Base-by-base conservation (phyloP, 495 filamentous ascomycete species). In the Mytilinidion resinicola region DNA sequence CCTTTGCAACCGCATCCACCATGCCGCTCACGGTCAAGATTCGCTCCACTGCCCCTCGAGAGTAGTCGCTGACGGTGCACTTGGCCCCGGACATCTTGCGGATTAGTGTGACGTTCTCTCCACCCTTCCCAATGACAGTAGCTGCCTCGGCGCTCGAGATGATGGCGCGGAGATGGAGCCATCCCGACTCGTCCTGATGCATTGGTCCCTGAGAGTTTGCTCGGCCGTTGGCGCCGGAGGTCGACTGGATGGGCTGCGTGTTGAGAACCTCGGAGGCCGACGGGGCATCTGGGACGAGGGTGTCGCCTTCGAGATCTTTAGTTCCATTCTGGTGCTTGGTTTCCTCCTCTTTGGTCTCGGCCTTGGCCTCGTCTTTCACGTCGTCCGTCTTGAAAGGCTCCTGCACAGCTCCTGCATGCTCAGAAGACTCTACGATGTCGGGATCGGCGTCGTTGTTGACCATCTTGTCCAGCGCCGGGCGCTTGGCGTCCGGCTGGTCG, bases 61-160 rank as follows among this genome's bases (percentile, higher is more conserved):
- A 85, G 68, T 97, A 98, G 71, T 98, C 93, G 76, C 91, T 96
- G 62, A 98, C 91, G 35, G 95, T 97, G 77, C 93, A 97, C 75
- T 96, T 97, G 61, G 93, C 93, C 64, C 87, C 88, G 9, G 95
- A 95, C 77, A 90, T 77, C 68, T 85, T 86, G 57, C 93, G 84
- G 63, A 97, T 96, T 71, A 91, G 85, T 59, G 91, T 91, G 55
- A 98, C 93, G 70, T 98, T 98, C 76, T 98, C 93, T 68, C 93
- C 93, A 66, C 90, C 91, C 77, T 96, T 98, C 58, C 93, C 93
- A 77, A 98, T 98, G 53, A 96, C 88, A 53, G 93, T 98, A 25
- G 93, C 93, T 63, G 93, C 93, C 73, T 98, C 93, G 43, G 88
- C 89, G 72, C 91, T 97, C 36, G 92, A 92, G 63, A 98, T 97